Evolutionary conservation across 2,329 filamentous ascomycete species (phyloP).

Genomic region (Paracamarosporium sp.): DNA sequence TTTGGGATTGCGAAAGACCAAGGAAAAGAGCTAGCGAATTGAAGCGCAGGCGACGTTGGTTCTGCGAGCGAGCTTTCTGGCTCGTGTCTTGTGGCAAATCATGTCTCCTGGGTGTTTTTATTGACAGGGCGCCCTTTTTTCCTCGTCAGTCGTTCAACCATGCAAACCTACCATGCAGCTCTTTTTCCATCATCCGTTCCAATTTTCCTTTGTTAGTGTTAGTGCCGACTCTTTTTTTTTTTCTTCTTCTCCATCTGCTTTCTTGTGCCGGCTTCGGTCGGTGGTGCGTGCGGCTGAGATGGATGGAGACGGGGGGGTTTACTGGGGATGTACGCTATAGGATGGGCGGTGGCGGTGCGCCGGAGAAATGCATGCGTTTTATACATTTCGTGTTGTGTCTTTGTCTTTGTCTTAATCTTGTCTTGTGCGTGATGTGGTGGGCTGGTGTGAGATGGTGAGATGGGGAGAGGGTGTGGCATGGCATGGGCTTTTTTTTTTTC

Average conservation of each 20-base stretch:
- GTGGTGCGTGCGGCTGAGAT: background rate
- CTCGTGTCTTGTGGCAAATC: conserved; percentile 2
- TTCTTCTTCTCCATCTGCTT: too few relatives aligned
- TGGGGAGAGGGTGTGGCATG: too few relatives aligned
- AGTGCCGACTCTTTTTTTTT: background rate
- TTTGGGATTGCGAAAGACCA: background rate
- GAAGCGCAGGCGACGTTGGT: conserved; percentile 4
- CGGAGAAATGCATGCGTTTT: conserved; percentile 5
- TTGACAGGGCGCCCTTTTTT: background rate
- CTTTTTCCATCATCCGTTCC: background rate
- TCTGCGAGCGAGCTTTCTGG: background rate
- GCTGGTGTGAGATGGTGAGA: background rate
- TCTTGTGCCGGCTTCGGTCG: background rate
- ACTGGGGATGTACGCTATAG: conserved; percentile 3
- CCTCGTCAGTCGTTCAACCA: conserved; percentile 10
- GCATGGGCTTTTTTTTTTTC: too few relatives aligned
- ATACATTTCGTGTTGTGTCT: background rate
- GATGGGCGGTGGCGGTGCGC: background rate
- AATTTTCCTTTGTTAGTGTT: background rate
- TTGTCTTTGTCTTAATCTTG: too few relatives aligned
- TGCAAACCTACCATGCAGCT: background rate
- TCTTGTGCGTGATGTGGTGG: background rate
- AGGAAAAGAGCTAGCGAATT: background rate
- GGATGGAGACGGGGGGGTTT: too few relatives aligned
- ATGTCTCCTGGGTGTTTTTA: background rate